Evolutionary conservation across 192 early-diverging fungal species (phyloP).

Genomic region (Backusella circina): DNA sequence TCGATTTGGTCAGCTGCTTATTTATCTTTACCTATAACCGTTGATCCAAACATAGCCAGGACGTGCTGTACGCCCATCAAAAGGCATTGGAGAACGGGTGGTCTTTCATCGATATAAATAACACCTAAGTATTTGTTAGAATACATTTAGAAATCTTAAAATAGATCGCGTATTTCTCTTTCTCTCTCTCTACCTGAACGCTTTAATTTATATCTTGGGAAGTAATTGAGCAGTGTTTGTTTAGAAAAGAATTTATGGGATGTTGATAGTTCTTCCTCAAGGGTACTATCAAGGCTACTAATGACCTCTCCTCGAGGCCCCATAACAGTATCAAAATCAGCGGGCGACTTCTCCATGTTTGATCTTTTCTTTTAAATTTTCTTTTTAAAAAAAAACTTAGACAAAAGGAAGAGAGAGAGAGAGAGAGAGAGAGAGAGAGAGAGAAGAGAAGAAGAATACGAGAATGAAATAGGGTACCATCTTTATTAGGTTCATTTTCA

Average conservation of each 20-base stretch:
- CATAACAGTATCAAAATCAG: neutral
- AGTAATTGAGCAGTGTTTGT: constrained; percentile 24
- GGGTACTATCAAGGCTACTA: neutral
- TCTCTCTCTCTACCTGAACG: constrained; percentile 12
- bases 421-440: neutral
- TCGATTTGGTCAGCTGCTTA: neutral
- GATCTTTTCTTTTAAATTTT: neutral
- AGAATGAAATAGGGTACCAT: neutral
- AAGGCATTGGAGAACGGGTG: constrained; percentile 30
- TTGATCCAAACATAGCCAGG: constrained; percentile 59
- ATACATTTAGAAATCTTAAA: neutral
- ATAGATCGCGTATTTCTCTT: neutral
- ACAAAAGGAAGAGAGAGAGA: neutral
- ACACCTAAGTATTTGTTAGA: constrained; percentile 6
- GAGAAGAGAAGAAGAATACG: neutral
- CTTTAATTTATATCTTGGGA: constrained; percentile 34
- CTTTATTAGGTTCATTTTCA: neutral
- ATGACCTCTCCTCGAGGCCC: neutral
- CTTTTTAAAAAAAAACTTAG: neutral
- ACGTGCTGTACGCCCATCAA: constrained; percentile 51
- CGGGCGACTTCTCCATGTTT: neutral
- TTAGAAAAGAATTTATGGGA: constrained; percentile 1
- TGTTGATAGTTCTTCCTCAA: neutral
- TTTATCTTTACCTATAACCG: constrained; percentile 36
- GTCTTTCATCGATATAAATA: constrained; percentile 38